A percentile compares a stretch with the other conserved stretches of the same genome.
Evolutionary conservation across 2,329 filamentous ascomycete genomes (phyloP).

Genomic region (Xylaria multiplex): DNA sequence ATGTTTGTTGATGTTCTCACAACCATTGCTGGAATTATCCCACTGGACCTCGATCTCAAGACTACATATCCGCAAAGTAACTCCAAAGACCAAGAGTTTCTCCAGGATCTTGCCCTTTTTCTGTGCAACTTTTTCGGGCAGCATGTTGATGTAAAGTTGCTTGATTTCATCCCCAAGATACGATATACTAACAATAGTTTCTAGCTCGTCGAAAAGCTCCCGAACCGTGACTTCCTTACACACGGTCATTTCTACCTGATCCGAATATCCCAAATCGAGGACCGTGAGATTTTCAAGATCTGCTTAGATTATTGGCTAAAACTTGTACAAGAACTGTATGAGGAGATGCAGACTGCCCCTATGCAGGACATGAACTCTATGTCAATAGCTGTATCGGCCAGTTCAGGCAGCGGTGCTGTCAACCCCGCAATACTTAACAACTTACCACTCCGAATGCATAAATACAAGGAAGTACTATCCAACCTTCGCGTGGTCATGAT

Average conservation of each 20-base stretch:
- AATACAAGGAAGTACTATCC: conserved; percentile 92
- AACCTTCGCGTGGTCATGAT: conserved; percentile 98
- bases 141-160: conserved; percentile 76
- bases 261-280: conserved; percentile 97
- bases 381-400: conserved; percentile 74
- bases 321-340: conserved; percentile 95
- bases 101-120: conserved; percentile 95
- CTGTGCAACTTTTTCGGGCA: conserved; percentile 96
- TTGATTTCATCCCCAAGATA: background rate
- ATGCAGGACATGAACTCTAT: conserved; percentile 93
- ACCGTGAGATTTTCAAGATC: conserved; percentile 99
- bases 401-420: conserved; percentile 81
- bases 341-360: conserved; percentile 97
- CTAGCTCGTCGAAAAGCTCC: conserved; percentile 91
- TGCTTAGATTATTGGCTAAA: conserved; percentile 99
- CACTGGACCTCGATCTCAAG: conserved; percentile 88
- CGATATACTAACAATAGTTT: conserved; percentile 35
- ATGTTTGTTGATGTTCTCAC: conserved; percentile 99
- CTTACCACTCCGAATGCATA: conserved; percentile 96
- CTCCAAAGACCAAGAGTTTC: conserved; percentile 93
- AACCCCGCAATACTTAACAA: conserved; percentile 87
- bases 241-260: conserved; percentile 99
- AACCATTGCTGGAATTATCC: conserved; percentile 92
- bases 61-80: conserved; percentile 91
- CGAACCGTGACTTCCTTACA: conserved; percentile 92